These are phyloP conservation scores for Rhodotorula sp. DNA, from an alignment of 1,284 basidiomycete genomes.

Conservation along the genomic window DNA sequence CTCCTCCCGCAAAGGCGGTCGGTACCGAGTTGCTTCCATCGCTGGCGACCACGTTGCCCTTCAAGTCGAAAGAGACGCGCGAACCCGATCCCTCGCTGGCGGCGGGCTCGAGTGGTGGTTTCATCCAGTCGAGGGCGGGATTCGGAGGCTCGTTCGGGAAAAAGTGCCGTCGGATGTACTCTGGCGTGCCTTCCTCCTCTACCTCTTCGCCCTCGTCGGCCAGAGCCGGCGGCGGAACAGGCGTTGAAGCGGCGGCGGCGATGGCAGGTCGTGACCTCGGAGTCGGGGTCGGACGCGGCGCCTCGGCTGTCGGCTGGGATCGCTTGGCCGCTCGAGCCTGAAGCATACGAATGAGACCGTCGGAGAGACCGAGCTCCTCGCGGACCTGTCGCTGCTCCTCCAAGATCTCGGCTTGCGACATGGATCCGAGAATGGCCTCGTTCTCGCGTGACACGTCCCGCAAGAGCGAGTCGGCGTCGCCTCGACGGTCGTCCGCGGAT, in stretches of 20 bases:
- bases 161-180: conserved; percentile 76
- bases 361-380: conserved; percentile 65
- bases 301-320: background rate
- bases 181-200: conserved; percentile 68
- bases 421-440: conserved; percentile 56
- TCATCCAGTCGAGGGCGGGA: conserved; percentile 72
- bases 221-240: background rate
- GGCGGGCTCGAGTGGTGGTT: conserved; percentile 19
- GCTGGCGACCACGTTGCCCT: conserved; percentile 54
- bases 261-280: background rate
- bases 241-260: background rate
- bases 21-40: background rate
- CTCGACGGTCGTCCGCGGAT: background rate
- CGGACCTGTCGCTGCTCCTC: conserved; percentile 63
- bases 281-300: background rate
- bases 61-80: conserved; percentile 65
- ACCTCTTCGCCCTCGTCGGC: background rate
- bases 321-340: conserved; percentile 53
- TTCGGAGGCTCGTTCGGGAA: conserved; percentile 67
- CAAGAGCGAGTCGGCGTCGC: conserved; percentile 16
- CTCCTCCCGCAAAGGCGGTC: background rate
- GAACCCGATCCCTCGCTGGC: conserved; percentile 15
- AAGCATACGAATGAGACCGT: conserved; percentile 59
- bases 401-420: conserved; percentile 62
- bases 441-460: conserved; percentile 58